phyloP scores from a whole-genome alignment of 805 yeast species.

The Nakazawaea holstii region DNA sequence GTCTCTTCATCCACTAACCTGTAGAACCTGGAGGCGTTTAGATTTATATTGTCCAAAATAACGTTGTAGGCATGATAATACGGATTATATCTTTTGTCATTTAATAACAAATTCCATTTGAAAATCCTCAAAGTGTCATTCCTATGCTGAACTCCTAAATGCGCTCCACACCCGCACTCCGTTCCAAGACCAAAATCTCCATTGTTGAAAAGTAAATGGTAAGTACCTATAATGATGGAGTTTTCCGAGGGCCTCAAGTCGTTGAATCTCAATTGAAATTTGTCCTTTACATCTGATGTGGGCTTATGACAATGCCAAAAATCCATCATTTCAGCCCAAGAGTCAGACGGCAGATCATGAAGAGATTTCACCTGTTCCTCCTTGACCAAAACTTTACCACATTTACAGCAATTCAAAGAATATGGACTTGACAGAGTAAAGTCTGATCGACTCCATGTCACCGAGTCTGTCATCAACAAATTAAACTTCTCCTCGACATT shows the following conservation, averaged over 20 bases:
- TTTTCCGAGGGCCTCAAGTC: constrained; percentile 36
- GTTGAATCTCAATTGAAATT: constrained; percentile 25
- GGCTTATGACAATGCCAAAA: constrained; percentile 97
- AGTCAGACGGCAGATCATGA: constrained; percentile 79
- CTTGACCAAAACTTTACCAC: constrained; percentile 25
- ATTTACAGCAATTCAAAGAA: constrained; percentile 25
- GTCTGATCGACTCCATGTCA: constrained; percentile 1
- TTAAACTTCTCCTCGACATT: background rate
- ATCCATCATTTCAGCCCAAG: constrained; percentile 94
- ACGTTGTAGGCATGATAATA: constrained; percentile 31
- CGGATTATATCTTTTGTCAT: constrained; percentile 25
- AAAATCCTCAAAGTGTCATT: constrained; percentile 30
- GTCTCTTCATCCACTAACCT: constrained; percentile 18
- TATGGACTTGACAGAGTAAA: background rate
- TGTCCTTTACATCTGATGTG: constrained; percentile 19
- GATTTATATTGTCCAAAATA: constrained; percentile 36
- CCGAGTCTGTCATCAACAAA: constrained; percentile 4
- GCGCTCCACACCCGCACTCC: constrained; percentile 26
- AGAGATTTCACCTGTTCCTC: constrained; percentile 28
- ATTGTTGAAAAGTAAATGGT: constrained; percentile 41
- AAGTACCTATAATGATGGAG: constrained; percentile 48
- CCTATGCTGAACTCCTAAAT: constrained; percentile 35
- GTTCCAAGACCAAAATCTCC: constrained; percentile 14
- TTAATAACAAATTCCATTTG: constrained; percentile 52
- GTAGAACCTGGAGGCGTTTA: constrained; percentile 34